phyloP scores from a whole-genome alignment of 2,329 filamentous ascomycete genomes.

The Phialemoniopsis sp. region DNA sequence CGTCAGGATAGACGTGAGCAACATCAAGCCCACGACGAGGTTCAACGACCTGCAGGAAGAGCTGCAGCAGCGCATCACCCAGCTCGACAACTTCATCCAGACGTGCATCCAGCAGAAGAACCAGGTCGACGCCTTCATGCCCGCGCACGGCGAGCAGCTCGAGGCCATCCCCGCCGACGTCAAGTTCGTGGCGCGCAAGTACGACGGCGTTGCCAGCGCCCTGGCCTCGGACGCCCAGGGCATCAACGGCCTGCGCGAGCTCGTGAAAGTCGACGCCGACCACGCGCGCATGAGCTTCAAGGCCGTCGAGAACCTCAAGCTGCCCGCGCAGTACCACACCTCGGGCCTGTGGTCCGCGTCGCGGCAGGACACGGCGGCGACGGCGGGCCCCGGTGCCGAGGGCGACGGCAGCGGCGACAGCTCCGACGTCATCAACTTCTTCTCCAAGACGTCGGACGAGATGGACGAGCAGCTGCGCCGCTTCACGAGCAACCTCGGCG shows the following conservation, averaged over 20 bases:
- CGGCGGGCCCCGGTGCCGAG: constrained; percentile 30
- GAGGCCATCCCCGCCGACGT: constrained; percentile 35
- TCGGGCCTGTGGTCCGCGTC: constrained; percentile 34
- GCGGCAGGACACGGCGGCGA: constrained; percentile 28
- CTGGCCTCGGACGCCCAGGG: constrained; percentile 33
- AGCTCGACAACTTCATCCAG: constrained; percentile 76
- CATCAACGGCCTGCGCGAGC: constrained; percentile 34
- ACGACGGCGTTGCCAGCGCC: constrained; percentile 35
- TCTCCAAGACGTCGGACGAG: constrained; percentile 58
- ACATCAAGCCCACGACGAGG: constrained; percentile 80
- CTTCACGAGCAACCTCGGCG: constrained; percentile 54
- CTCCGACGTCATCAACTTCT: constrained; percentile 59
- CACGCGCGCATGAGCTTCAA: constrained; percentile 38
- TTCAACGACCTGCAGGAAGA: constrained; percentile 86
- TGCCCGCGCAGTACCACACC: constrained; percentile 45
- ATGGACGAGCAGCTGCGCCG: constrained; percentile 53
- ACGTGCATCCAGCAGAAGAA: constrained; percentile 74
- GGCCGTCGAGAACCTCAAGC: constrained; percentile 40
- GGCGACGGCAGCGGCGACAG: constrained; percentile 43
- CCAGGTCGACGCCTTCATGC: constrained; percentile 67
- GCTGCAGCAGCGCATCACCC: constrained; percentile 72
- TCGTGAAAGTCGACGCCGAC: constrained; percentile 34
- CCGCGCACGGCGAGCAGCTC: constrained; percentile 41
- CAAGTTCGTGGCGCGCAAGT: constrained; percentile 37
- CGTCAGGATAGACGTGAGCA: constrained; percentile 73